Base-by-base conservation (phyloP, 2,329 filamentous ascomycete genomes). In the Cytospora paraplurivora region DNA sequence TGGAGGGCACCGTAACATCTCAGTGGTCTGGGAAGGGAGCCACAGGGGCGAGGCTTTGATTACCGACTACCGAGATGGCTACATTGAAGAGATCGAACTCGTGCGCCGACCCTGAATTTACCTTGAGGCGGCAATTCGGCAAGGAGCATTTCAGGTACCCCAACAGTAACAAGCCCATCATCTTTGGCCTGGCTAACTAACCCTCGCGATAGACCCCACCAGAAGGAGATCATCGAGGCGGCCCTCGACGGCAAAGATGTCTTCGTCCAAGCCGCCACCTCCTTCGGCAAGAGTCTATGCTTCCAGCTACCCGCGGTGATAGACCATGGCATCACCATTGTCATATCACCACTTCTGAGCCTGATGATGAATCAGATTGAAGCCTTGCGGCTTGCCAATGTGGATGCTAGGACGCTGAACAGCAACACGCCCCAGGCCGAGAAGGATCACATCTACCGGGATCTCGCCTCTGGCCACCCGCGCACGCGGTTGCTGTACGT, bases 351-450 rank as follows among this genome's bases (percentile, higher is more conserved):
- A 5, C 81, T 97, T 44, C 81, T 97, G 49, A 93, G 93, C 68
- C 82, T 97, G 62, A 97, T 97, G 92, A 92, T 93, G 76, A 97
- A 98, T 72, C 94, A 98, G 82, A 92, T 98, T 52, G 88, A 91
- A 69, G 87, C 92, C 27, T 82, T 97, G 56, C 86, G 85, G 68
- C 84, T 84, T 59, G 85, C 91, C 50, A 88, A 88, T 27, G 89
- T 98, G 63, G 83, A 89, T 62, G 93, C 95, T 52, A 90, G 90
- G 66, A 92, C 91, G 1, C 89, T 97, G 69, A 97, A 97, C 74
- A 92, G 92, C 72, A 92, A 88, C 62, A 96, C 92, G 0, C 79
- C 88, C 3, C 77, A 79, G 15, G 72, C 79, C 0, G 88, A 92
- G 70, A 88, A 87, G 68, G 82, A 85, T 56, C 78, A 81, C 34